phyloP scores from a whole-genome alignment of 1,284 basidiomycete species.

The Butyriboletus appendiculatus region DNA sequence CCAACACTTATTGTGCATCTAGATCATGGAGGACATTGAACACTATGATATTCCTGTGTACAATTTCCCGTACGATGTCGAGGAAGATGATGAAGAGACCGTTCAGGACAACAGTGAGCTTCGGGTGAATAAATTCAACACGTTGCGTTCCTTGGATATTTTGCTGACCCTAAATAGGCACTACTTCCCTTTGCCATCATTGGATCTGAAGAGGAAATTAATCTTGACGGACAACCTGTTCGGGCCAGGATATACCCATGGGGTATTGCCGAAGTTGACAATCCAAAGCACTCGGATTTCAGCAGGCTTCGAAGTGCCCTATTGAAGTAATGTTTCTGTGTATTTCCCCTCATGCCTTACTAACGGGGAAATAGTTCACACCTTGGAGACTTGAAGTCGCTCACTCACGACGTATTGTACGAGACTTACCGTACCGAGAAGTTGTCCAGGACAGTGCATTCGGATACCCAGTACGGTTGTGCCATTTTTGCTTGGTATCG shows the following conservation, averaged over 20 bases:
- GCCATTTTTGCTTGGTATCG: background rate
- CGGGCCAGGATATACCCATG: slow-evolving; percentile 96
- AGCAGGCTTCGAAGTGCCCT: slow-evolving; percentile 88
- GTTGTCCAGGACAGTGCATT: slow-evolving; percentile 88
- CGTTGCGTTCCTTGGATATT: background rate
- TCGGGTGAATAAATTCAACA: slow-evolving; percentile 51
- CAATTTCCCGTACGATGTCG: slow-evolving; percentile 99
- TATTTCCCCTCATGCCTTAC: background rate
- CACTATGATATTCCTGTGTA: slow-evolving; percentile 98
- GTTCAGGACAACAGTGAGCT: slow-evolving; percentile 97
- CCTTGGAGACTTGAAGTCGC: slow-evolving; percentile 89
- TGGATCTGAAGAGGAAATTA: slow-evolving; percentile 96
- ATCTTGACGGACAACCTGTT: slow-evolving; percentile 88
- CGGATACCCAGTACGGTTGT: slow-evolving; percentile 72
- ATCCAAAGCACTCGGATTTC: slow-evolving; percentile 98
- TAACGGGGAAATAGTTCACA: slow-evolving; percentile 71
- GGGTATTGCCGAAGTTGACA: slow-evolving; percentile 99
- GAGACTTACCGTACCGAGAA: slow-evolving; percentile 99
- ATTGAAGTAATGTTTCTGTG: slow-evolving; percentile 63
- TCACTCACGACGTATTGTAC: slow-evolving; percentile 94
- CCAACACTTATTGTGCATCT: slow-evolving; percentile 9
- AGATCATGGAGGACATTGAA: slow-evolving; percentile 99
- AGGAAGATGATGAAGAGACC: slow-evolving; percentile 99
- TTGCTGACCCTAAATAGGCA: slow-evolving; percentile 46
- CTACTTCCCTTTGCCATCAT: slow-evolving; percentile 97